Percentiles rank a stretch among this genome's conserved stretches.
Conservation (phyloP, 2,329 filamentous ascomycete species). For the Periconia sp. region DNA sequence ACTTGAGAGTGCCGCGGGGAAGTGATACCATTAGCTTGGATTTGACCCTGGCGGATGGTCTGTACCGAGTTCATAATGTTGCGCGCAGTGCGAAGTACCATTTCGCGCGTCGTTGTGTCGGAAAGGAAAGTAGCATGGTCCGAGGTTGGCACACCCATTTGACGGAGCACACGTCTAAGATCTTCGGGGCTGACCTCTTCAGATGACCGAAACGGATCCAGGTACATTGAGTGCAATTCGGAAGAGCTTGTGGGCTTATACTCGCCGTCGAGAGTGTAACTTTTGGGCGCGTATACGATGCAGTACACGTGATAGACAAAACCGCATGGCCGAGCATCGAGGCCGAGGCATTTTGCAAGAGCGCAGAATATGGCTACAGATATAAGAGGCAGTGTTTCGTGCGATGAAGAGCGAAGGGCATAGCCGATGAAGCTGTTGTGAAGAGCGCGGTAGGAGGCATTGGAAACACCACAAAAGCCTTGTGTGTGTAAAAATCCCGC, state of each 20-base stretch:
- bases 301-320: conserved; percentile 86
- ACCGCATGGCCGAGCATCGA: conserved; percentile 77
- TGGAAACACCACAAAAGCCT: conserved; percentile 70
- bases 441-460: conserved; percentile 75
- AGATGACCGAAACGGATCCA: conserved; percentile 77
- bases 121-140: conserved; percentile 59
- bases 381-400: conserved; percentile 82
- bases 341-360: conserved; percentile 70
- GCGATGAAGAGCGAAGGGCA: conserved; percentile 69
- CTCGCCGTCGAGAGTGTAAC: conserved; percentile 54
- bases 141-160: conserved; percentile 48
- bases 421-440: conserved; percentile 88
- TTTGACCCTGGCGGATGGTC: conserved; percentile 41
- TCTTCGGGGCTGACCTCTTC: conserved; percentile 64
- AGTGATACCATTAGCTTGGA: conserved; percentile 26
- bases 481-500: conserved; percentile 69
- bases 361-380: conserved; percentile 85
- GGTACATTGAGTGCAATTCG: conserved; percentile 65
- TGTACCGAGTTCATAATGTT: conserved; percentile 79
- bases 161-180: conserved; percentile 62
- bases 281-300: conserved; percentile 66
- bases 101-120: conserved; percentile 64
- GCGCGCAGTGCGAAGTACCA: conserved; percentile 74
- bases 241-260: conserved; percentile 31
- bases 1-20: conserved; percentile 27